A percentile compares a stretch with the other conserved stretches of the same genome.
These are phyloP conservation scores for Aureobasidium sp. DNA, from an alignment of 2,329 filamentous ascomycete genomes.

Conservation along the genomic window DNA sequence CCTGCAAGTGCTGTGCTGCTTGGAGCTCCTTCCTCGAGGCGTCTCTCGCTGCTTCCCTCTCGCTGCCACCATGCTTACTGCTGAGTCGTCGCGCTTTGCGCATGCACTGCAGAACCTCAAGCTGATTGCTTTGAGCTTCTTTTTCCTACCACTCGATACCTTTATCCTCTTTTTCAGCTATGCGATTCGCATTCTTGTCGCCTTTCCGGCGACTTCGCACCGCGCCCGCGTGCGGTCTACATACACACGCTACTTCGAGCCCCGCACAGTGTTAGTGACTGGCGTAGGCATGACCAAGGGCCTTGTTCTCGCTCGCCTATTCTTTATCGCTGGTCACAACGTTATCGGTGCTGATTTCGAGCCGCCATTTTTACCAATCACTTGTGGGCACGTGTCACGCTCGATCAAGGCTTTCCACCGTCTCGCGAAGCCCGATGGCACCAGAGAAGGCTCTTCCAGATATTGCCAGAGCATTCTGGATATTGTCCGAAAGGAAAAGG, in stretches of 20 bases:
- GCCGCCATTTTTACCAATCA: conserved; percentile 28
- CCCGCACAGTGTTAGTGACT: conserved; percentile 60
- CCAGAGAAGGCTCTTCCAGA: conserved; percentile 31
- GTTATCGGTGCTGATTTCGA: conserved; percentile 66
- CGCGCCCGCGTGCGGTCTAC: conserved; percentile 23
- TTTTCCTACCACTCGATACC: conserved; percentile 46
- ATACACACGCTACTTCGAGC: conserved; percentile 32
- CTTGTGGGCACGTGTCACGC: conserved; percentile 53
- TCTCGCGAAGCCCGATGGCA: conserved; percentile 30
- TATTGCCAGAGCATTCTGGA: conserved; percentile 54
- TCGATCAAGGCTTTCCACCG: conserved; percentile 51
- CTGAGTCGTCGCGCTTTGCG: conserved; percentile 27
- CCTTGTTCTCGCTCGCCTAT: conserved; percentile 57
- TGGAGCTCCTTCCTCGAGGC: neutral
- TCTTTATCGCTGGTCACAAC: conserved; percentile 58
- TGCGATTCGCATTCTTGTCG: conserved; percentile 18
- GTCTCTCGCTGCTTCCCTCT: neutral
- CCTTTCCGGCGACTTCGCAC: conserved; percentile 20
- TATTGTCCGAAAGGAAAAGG: conserved; percentile 52
- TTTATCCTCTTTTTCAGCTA: conserved; percentile 37
- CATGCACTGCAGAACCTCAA: conserved; percentile 44
- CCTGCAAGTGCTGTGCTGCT: neutral
- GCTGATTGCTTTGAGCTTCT: conserved; percentile 38
- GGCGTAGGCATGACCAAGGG: conserved; percentile 69
- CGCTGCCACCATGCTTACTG: conserved; percentile 28